Base-by-base conservation (phyloP, 768 basidiomycete species). In the Auricularia sp. region DNA sequence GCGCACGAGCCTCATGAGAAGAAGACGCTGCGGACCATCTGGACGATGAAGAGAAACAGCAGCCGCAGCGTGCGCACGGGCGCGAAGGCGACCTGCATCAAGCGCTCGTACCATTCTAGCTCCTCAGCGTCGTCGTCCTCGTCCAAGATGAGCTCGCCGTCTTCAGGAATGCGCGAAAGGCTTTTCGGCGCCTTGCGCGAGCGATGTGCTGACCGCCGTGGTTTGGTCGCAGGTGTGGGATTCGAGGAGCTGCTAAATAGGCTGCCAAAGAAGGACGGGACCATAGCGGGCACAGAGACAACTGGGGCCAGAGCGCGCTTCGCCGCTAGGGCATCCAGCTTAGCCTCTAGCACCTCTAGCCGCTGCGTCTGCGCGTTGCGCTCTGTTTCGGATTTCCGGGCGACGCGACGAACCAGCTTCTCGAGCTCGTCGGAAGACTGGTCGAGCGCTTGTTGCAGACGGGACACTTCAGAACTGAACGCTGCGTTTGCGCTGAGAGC, bases 11-110 rank as follows among this genome's bases (percentile, higher is more conserved):
- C 5, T 18, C 18, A 51, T 21, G 47, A 51, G 56, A 59, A 59
- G 24, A 59, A 59, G 2, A 59, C 56, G 24, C 34, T 59, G 56
- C 56, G 56, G 29, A 59, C 56, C 24, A 59, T 29, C 29, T 35
- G 56, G 5, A 59, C 56, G 29, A 59, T 59, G 56, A 59, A 59
- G 24, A 59, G 24, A 10, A 59, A 59, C 56, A 59, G 56, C 24
- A 59, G 13, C 16, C 56, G 56, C 56, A 59, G 29, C 24, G 24
- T 33, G 24, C 56, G 29, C 21, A 59, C 24, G 34, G 56, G 56
- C 4, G 56, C 56, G 29, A 59, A 59, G 24, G 56, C 56, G 34
- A 59, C 56, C 34, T 59, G 29, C 56, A 59, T 59, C 29, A 34
- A 7, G 56, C 56, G 56, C 24, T 59, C 56, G 56, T 59, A 59